These are phyloP conservation scores for Tricholoma furcatifolium DNA, from an alignment of 768 basidiomycete species.

Conservation along the genomic window DNA sequence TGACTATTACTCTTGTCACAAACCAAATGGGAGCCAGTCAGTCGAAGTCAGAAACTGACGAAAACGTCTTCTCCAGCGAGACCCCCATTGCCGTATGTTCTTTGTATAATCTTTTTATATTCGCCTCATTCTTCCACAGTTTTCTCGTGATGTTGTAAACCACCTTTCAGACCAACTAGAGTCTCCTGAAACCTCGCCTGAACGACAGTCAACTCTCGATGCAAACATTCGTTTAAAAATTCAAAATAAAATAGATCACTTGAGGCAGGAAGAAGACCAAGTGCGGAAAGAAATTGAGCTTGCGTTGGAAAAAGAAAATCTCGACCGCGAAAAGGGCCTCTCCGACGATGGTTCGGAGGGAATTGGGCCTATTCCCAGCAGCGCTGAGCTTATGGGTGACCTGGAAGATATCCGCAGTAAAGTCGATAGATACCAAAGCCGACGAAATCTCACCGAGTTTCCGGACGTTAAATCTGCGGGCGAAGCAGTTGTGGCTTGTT, in stretches of 20 bases:
- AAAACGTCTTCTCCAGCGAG: constrained; percentile 58
- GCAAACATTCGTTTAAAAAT: constrained; percentile 72
- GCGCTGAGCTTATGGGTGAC: constrained; percentile 66
- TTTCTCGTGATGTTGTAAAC: constrained; percentile 82
- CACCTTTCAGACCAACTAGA: constrained; percentile 67
- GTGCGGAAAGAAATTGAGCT: constrained; percentile 73
- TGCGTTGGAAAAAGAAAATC: constrained; percentile 85
- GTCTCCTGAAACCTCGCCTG: constrained; percentile 57
- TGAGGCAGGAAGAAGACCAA: constrained; percentile 67
- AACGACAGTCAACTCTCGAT: constrained; percentile 75
- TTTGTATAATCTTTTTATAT: neutral
- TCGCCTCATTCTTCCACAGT: constrained; percentile 39
- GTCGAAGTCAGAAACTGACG: constrained; percentile 54
- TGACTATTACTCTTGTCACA: neutral
- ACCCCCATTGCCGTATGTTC: constrained; percentile 50
- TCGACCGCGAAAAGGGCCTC: constrained; percentile 68
- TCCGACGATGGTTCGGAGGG: constrained; percentile 39
- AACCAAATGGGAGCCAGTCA: constrained; percentile 64
- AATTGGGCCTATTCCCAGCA: constrained; percentile 51
- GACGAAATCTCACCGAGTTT: constrained; percentile 52
- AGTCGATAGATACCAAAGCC: constrained; percentile 66
- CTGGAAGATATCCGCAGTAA: constrained; percentile 71
- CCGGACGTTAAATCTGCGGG: constrained; percentile 56
- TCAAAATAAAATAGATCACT: constrained; percentile 58
- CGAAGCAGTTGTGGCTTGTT: constrained; percentile 70